Evolutionary conservation across 2,329 filamentous ascomycete species (phyloP).

Genomic region (Sarocladium brachiariae): DNA sequence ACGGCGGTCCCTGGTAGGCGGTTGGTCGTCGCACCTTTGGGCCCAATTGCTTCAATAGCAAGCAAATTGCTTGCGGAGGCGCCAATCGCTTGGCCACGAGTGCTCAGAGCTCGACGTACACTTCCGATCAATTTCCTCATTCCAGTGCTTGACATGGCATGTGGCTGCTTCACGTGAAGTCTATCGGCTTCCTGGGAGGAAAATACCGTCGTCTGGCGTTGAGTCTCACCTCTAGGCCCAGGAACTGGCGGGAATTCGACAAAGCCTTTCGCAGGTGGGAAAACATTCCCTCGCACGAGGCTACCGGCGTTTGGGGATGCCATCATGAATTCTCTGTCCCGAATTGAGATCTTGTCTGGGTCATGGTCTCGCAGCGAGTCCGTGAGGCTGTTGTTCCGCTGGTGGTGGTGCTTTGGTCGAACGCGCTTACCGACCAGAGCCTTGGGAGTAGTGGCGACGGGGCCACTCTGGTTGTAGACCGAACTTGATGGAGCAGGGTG

Average conservation of each 20-base stretch:
- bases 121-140: slow-evolving; percentile 84
- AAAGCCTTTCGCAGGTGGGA: slow-evolving; percentile 76
- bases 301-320: slow-evolving; percentile 69
- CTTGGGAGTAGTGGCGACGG: slow-evolving; percentile 52
- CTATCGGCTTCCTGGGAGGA: slow-evolving; percentile 24
- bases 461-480: slow-evolving; percentile 38
- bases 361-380: slow-evolving; percentile 72
- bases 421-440: slow-evolving; percentile 52
- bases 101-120: slow-evolving; percentile 75
- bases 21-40: slow-evolving; percentile 48
- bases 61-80: slow-evolving; percentile 41
- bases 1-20: slow-evolving; percentile 53
- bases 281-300: slow-evolving; percentile 77
- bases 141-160: slow-evolving; percentile 61
- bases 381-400: slow-evolving; percentile 79
- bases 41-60: slow-evolving; percentile 41
- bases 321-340: slow-evolving; percentile 51
- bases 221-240: slow-evolving; percentile 39
- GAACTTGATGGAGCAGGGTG: slow-evolving; percentile 51
- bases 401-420: slow-evolving; percentile 57
- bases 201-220: slow-evolving; percentile 49
- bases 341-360: slow-evolving; percentile 42
- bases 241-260: slow-evolving; percentile 54
- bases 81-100: slow-evolving; percentile 37
- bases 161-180: slow-evolving; percentile 33